These are phyloP conservation scores for Nidula niveotomentosa DNA, from an alignment of 1,284 basidiomycete genomes.

Conservation along the genomic window DNA sequence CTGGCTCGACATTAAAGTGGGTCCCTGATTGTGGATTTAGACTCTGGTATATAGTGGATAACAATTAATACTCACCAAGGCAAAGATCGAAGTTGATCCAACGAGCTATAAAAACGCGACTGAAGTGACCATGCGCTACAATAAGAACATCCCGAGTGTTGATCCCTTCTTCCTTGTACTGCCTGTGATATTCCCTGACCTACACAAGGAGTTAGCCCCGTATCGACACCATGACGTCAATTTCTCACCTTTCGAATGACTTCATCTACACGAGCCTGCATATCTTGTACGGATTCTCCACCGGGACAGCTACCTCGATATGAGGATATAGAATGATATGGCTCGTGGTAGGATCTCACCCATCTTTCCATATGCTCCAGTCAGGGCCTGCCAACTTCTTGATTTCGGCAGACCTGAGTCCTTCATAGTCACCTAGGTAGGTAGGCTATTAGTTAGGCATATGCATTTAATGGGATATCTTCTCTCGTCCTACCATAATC, in stretches of 20 bases:
- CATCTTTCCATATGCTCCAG: conserved; percentile 86
- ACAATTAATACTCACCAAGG: conserved; percentile 45
- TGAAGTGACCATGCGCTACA: conserved; percentile 85
- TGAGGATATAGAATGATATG: no score
- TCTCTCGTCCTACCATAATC: conserved; percentile 61
- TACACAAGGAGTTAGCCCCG: conserved; percentile 19
- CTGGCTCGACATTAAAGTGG: conserved; percentile 80
- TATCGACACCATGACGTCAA: background rate
- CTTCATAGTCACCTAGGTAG: conserved; percentile 75
- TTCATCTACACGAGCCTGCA: conserved; percentile 76
- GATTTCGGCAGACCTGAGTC: conserved; percentile 76
- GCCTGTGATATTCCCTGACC: conserved; percentile 76
- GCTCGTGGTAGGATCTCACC: conserved; percentile 37
- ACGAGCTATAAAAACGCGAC: conserved; percentile 78
- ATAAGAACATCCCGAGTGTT: conserved; percentile 73
- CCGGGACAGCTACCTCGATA: conserved; percentile 67
- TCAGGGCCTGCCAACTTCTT: conserved; percentile 52
- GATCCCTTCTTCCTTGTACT: conserved; percentile 66
- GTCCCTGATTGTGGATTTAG: conserved; percentile 45
- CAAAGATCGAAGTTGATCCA: conserved; percentile 73
- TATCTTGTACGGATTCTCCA: conserved; percentile 81
- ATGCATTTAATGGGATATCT: background rate
- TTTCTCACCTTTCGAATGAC: conserved; percentile 67
- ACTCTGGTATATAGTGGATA: background rate
- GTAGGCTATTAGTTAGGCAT: background rate